Evolutionary conservation across 208 protist species (phyloP), one percentile per base, ranked within the genome.

Genomic region (Crithidia sp.): DNA sequence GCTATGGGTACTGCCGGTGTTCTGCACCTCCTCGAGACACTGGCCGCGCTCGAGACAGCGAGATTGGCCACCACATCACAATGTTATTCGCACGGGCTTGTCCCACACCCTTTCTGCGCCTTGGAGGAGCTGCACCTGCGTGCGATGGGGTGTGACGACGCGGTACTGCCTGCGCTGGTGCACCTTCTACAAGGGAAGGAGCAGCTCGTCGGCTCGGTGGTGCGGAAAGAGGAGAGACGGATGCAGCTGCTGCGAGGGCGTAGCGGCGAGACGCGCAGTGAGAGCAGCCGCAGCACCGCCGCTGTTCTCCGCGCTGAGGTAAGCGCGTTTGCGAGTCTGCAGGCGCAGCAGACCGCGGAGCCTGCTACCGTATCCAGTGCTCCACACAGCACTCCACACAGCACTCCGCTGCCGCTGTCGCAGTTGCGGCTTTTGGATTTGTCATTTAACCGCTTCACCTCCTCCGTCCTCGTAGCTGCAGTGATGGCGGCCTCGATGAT

Each of bases 101-200:
- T 61, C 5, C 56, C 67, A 16, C 64, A 72, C 17, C 9, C 57
- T 0, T 49, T 78, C 39, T 5, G 0, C 7, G 12, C 6, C 3
- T 16, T 83, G 37, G 70, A 64, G 50, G 54, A 65, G 28, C 40
- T 80, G 2, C 13, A n/a, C 14, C 13, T 79, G 10, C 79, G 74
- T 19, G 53, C 53, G 7, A 66, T 80, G 28, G 68, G 74, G 52
- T 84, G 79, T 19, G 54, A 60, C 37, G 68, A 71, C 63, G 64
- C 52, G 0, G 63, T 63, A 7, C 47, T 80, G 50, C 17, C 13
- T 2, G n/a, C 64, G 8, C 55, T 76, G 49, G 28, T 67, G 12
- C n/a, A 39, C 9, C 64, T 80, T 12, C 47, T 80, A 16, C 47
- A 44, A 8, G 59, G 54, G 7, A 60, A 54, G n/a, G 49, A 49